Base-by-base conservation (phyloP, 768 basidiomycete species). In the Pisolithus tinctorius region DNA sequence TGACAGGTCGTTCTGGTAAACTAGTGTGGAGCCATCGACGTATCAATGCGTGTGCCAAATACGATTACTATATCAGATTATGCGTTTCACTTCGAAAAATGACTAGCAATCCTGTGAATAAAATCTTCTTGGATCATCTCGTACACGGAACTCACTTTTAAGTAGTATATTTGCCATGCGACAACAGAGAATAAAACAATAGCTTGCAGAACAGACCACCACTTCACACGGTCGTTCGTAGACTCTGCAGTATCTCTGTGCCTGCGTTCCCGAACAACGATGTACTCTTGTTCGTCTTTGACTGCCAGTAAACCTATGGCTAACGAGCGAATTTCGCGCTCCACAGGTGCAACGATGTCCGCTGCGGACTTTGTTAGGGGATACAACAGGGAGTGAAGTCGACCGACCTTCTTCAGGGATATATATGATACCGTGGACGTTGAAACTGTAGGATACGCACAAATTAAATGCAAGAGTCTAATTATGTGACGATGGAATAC, bases 241-340 rank as follows among this genome's bases (percentile, higher is more conserved):
- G 81, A 95, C 75, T 89, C 90, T 8, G 91, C 86, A 47, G 96
- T 99, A 67, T 98, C 91, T 49, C 96, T 78, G 68, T 99, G 96
- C 39, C 85, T 85, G 53, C 80, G 79, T 69, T 99, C 96, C 46
- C 96, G 81, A 27, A 98, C 84, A 30, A 95, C 88, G 56, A 99
- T 93, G 70, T 99, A 99, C 69, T 98, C 96, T 66, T 98, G 95
- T 67, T 99, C 96, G 63, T 99, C 96, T 72, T 97, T 97, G 58
- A 99, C 93, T 9, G 88, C 73, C 50, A 86, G 79, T 45, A 98
- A 72, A 8, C 86, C 92, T 49, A 82, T 80, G 13, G 90, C 83
- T 26, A 99, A 72, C 29, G 79, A 72, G 23, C 96, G 84, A 56
- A 98, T 94, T 76, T 98, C 95, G 51, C 88, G 83, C 67, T 99